These are phyloP conservation scores for Apiosordaria backusii DNA, from an alignment of 495 filamentous ascomycete species.

Conservation along the genomic window DNA sequence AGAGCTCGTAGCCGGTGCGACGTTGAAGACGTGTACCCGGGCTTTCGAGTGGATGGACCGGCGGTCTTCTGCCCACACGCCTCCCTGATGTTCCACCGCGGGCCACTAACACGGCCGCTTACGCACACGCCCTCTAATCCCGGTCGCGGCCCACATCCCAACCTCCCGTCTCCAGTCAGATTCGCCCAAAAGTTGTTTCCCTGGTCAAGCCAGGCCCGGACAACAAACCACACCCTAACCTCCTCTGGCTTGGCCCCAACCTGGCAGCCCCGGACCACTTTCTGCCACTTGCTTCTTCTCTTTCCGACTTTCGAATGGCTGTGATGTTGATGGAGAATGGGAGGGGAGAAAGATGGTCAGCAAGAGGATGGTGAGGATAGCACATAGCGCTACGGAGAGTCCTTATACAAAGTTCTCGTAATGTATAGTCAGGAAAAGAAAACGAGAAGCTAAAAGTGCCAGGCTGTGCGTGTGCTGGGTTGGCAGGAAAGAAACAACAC, in stretches of 20 bases:
- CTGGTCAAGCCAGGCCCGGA: conserved; percentile 25
- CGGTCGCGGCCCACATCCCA: conserved; percentile 24
- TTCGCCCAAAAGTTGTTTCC: conserved; percentile 23
- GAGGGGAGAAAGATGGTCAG: background rate
- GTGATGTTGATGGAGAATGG: background rate
- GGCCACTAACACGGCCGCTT: conserved; percentile 20
- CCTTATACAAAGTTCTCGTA: conserved; percentile 1
- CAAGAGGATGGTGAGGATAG: background rate
- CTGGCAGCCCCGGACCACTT: conserved; percentile 21
- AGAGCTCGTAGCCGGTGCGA: conserved; percentile 18
- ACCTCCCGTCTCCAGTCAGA: conserved; percentile 26
- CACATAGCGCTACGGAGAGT: no score
- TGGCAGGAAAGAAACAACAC: conserved; percentile 3
- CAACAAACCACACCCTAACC: conserved; percentile 22
- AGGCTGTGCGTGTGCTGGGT: no score
- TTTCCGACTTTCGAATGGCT: background rate
- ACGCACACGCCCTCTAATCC: conserved; percentile 22
- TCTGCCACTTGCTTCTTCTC: conserved; percentile 17
- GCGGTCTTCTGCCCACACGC: conserved; percentile 31
- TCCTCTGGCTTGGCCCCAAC: conserved; percentile 19
- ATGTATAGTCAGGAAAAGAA: background rate
- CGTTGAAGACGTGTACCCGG: conserved; percentile 24
- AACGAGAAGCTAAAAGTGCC: background rate
- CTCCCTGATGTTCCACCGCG: conserved; percentile 23
- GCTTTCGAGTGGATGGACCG: conserved; percentile 5